Conservation (phyloP, 768 basidiomycete genomes). For the Leccinum disarticulatum region DNA sequence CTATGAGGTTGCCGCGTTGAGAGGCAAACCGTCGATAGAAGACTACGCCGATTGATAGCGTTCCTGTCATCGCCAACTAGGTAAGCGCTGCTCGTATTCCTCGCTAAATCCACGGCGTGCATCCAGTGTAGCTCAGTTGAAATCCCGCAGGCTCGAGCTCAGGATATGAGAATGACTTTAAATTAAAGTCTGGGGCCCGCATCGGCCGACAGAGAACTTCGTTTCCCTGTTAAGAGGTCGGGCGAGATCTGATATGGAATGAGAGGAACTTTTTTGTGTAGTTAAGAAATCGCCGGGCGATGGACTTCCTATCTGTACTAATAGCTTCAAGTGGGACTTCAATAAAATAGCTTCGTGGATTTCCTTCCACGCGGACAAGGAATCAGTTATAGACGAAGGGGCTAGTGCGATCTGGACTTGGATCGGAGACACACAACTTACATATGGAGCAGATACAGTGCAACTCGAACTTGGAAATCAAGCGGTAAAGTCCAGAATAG, state of each 20-base stretch:
- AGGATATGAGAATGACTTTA: no score
- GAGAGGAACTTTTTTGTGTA: neutral
- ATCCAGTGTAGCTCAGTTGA: neutral
- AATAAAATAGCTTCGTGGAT: neutral
- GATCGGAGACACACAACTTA: conserved; percentile 83
- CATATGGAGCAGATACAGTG: conserved; percentile 84
- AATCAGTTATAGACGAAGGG: conserved; percentile 90
- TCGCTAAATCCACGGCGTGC: neutral
- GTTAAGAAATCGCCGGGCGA: neutral
- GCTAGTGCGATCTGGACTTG: conserved; percentile 93
- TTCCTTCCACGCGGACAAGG: conserved; percentile 74
- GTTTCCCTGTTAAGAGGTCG: no score
- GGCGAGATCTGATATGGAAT: neutral
- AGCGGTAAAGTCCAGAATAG: neutral
- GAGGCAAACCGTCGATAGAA: no score
- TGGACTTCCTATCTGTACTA: no score
- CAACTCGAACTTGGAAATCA: neutral
- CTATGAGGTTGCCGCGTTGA: no score
- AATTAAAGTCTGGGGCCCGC: no score
- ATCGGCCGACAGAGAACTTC: neutral
- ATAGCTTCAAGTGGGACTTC: no score
- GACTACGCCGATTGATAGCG: no score
- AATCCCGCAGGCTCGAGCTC: no score
- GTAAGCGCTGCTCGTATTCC: neutral
- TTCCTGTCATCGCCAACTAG: neutral